phyloP scores from a whole-genome alignment of 2,329 filamentous ascomycete genomes.

The Ophiocordyceps camponoti-floridani region DNA sequence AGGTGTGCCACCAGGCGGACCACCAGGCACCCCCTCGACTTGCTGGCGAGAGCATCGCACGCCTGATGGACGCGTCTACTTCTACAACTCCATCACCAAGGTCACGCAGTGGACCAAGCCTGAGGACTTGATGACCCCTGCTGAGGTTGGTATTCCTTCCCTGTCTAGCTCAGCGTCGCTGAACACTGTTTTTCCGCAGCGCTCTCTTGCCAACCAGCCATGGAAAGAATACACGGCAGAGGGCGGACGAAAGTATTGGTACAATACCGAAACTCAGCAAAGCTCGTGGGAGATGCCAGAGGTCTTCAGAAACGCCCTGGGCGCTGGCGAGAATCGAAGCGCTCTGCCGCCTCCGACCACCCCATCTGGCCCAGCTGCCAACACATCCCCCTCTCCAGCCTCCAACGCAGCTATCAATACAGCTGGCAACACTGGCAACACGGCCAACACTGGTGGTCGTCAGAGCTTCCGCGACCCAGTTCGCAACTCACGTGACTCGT shows the following conservation, averaged over 20 bases:
- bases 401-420: too few species aligned
- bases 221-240: slow-evolving; percentile 88
- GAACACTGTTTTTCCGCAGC: slow-evolving; percentile 25
- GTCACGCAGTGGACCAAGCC: slow-evolving; percentile 91
- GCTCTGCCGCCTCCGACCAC: too few species aligned
- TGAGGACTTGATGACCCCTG: slow-evolving; percentile 65
- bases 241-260: slow-evolving; percentile 86
- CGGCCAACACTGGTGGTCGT: slow-evolving; percentile 12
- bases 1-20: slow-evolving; percentile 11
- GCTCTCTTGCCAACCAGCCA: slow-evolving; percentile 62
- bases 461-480: slow-evolving; percentile 18
- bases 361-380: background rate
- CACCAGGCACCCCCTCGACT: too few species aligned
- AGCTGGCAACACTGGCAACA: too few species aligned
- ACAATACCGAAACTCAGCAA: slow-evolving; percentile 77
- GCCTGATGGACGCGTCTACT: slow-evolving; percentile 72
- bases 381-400: too few species aligned
- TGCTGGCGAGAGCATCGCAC: slow-evolving; percentile 79
- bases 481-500: slow-evolving; percentile 13
- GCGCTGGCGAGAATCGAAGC: slow-evolving; percentile 23
- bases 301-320: slow-evolving; percentile 57
- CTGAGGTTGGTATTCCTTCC: slow-evolving; percentile 44
- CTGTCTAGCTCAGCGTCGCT: background rate
- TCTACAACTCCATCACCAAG: slow-evolving; percentile 75
- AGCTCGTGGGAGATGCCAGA: slow-evolving; percentile 94